Conservation (phyloP, 345 rosid genomes). For the Boechera divaricarpa region DNA sequence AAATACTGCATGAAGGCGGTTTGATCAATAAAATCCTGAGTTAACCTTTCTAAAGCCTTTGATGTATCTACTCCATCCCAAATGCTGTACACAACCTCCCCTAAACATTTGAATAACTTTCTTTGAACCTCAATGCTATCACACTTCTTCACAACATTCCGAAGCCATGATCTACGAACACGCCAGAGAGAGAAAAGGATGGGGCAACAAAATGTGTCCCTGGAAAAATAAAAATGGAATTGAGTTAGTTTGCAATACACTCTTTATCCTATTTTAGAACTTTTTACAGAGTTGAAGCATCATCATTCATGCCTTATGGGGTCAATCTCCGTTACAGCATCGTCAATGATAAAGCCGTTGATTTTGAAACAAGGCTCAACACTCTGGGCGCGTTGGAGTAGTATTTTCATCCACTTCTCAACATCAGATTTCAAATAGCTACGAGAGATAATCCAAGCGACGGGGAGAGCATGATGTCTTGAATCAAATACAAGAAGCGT, state of each 20-base stretch:
- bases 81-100: conserved; percentile 68
- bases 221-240: conserved; percentile 38
- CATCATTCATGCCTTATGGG: conserved; percentile 66
- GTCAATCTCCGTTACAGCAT: conserved; percentile 86
- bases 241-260: conserved; percentile 5
- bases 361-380: conserved; percentile 77
- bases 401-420: conserved; percentile 85
- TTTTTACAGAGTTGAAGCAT: conserved; percentile 20
- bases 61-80: conserved; percentile 65
- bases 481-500: conserved; percentile 93
- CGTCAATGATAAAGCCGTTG: conserved; percentile 83
- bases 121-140: conserved; percentile 68
- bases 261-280: background rate
- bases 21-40: conserved; percentile 83
- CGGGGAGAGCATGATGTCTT: conserved; percentile 92
- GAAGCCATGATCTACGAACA: conserved; percentile 91
- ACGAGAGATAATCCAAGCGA: conserved; percentile 89
- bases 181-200: conserved; percentile 89
- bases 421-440: conserved; percentile 85
- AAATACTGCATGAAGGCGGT: conserved; percentile 77
- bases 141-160: conserved; percentile 81
- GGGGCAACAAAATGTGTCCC: conserved; percentile 84
- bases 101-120: conserved; percentile 78
- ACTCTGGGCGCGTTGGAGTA: conserved; percentile 63
- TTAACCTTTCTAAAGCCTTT: conserved; percentile 63